Conservation (phyloP, 352 stramenopile genomes). For the Pythium phragmiticola region DNA sequence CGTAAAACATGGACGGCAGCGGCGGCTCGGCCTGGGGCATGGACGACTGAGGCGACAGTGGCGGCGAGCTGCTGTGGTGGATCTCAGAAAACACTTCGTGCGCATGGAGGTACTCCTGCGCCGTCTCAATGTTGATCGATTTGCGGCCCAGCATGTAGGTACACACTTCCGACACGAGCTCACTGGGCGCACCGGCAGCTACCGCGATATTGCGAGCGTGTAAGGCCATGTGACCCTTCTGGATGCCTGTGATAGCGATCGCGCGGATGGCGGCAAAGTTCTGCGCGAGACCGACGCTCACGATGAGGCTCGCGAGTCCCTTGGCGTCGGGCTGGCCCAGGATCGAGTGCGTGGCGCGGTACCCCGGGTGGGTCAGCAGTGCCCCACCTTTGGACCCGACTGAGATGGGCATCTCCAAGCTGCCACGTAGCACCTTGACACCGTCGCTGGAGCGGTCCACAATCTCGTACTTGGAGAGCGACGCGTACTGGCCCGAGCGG, state of each 20-base stretch:
- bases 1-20: slow-evolving; percentile 84
- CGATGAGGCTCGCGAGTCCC: slow-evolving; percentile 63
- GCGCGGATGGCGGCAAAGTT: slow-evolving; percentile 86
- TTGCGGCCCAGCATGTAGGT: slow-evolving; percentile 85
- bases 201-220: slow-evolving; percentile 86
- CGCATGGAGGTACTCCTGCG: slow-evolving; percentile 80
- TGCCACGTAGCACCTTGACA: slow-evolving; percentile 57
- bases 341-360: slow-evolving; percentile 75
- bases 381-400: slow-evolving; percentile 83
- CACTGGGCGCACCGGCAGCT: slow-evolving; percentile 68
- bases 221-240: slow-evolving; percentile 86
- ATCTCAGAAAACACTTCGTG: slow-evolving; percentile 81
- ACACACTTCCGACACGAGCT: slow-evolving; percentile 82
- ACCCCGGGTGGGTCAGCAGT: slow-evolving; percentile 79
- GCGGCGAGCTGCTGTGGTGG: slow-evolving; percentile 44
- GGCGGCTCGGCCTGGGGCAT: slow-evolving; percentile 20
- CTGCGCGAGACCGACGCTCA: slow-evolving; percentile 82
- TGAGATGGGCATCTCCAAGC: slow-evolving; percentile 73
- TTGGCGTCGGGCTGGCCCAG: slow-evolving; percentile 66
- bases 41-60: slow-evolving; percentile 33
- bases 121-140: slow-evolving; percentile 80
- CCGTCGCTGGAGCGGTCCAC: slow-evolving; percentile 31
- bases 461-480: slow-evolving; percentile 75
- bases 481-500: slow-evolving; percentile 76
- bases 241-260: slow-evolving; percentile 85